Conservation (phyloP, 768 basidiomycete species). For the Lactarius vividus region DNA sequence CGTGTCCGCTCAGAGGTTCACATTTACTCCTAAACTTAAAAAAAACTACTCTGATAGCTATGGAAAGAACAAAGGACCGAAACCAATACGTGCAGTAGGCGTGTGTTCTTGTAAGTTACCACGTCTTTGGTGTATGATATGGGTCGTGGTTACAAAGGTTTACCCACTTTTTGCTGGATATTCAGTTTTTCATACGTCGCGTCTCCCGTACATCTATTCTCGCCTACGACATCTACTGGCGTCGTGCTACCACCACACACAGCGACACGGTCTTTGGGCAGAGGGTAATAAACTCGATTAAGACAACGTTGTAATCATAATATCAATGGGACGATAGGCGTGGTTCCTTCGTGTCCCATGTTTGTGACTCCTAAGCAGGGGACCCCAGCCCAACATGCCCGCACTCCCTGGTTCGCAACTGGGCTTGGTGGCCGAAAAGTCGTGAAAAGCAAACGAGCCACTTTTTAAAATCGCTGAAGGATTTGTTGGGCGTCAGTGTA, state of each 20-base stretch:
- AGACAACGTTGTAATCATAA: not conserved
- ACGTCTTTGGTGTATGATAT: not conserved
- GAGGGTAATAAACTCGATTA: not conserved
- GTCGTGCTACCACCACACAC: not conserved
- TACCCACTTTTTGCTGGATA: not conserved
- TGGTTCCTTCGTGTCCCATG: not conserved
- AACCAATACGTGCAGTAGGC: conserved; percentile 17
- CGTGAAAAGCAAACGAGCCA: not conserved
- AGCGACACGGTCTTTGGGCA: not conserved
- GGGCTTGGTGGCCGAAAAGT: not conserved
- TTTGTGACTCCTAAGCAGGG: not conserved
- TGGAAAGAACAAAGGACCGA: conserved; percentile 32
- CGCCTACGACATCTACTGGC: not conserved
- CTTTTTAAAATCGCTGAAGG: conserved; percentile 14
- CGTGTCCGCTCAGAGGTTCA: conserved; percentile 32
- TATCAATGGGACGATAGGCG: not conserved
- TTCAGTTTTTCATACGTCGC: not conserved
- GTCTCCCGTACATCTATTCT: not conserved
- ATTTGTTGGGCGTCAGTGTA: conserved; percentile 11
- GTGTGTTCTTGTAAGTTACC: not conserved
- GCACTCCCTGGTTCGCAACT: not conserved
- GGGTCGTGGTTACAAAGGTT: not conserved
- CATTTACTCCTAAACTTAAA: not conserved
- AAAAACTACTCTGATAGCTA: conserved; percentile 19
- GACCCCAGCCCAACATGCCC: not conserved